Conservation (phyloP, 2,329 filamentous ascomycete genomes). For the Aspergillus pseudoglaucus region DNA sequence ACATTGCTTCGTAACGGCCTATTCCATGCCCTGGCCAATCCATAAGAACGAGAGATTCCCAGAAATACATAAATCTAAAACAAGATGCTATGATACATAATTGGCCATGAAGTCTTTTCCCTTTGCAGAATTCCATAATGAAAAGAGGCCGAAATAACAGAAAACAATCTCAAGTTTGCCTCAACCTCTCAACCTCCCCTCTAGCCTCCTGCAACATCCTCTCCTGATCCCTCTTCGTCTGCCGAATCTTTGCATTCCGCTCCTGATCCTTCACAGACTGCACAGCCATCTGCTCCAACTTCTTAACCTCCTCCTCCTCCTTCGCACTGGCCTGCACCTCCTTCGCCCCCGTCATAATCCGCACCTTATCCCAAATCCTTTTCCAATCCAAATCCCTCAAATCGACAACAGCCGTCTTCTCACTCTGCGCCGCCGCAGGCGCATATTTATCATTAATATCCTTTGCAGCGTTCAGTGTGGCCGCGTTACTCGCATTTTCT, state of each 20-base stretch:
- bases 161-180: constrained; percentile 20
- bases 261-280: constrained; percentile 34
- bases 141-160: constrained; percentile 1
- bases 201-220: constrained; percentile 39
- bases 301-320: constrained; percentile 31
- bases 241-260: constrained; percentile 32
- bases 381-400: constrained; percentile 33
- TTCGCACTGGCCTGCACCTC: constrained; percentile 26
- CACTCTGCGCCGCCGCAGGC: constrained; percentile 22
- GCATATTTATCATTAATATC: constrained; percentile 28
- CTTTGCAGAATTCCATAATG: constrained; percentile 8
- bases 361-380: constrained; percentile 39
- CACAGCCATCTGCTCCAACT: constrained; percentile 28
- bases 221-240: constrained; percentile 41
- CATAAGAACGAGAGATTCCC: constrained; percentile 1
- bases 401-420: constrained; percentile 32
- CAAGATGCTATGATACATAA: constrained; percentile 19
- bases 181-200: constrained; percentile 38
- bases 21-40: too few species aligned
- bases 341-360: constrained; percentile 35
- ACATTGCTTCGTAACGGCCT: background rate
- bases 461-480: constrained; percentile 17
- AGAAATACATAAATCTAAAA: constrained; percentile 15
- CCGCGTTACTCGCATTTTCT: constrained; percentile 23
- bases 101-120: constrained; percentile 6